Conservation (phyloP, 2,329 filamentous ascomycete species). For the Mycosphaerelloides madeirae region DNA sequence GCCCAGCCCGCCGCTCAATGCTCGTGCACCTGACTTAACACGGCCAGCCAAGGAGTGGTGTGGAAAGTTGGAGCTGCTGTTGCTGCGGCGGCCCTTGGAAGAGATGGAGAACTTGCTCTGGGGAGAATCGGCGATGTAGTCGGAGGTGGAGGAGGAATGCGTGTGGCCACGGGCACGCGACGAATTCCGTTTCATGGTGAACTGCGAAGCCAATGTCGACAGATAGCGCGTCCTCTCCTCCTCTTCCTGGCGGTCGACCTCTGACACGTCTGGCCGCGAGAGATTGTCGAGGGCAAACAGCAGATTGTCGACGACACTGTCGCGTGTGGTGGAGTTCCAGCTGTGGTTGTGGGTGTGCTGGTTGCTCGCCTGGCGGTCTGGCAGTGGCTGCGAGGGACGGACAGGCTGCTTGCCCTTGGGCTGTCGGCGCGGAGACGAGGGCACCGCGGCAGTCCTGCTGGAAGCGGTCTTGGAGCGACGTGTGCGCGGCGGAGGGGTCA, state of each 20-base stretch:
- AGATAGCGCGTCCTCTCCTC: slow-evolving; percentile 18
- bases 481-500: slow-evolving; percentile 5
- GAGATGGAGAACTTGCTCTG: slow-evolving; percentile 22
- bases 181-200: slow-evolving; percentile 1
- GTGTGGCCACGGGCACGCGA: slow-evolving; percentile 54
- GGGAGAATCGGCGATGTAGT: slow-evolving; percentile 39
- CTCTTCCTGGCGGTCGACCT: slow-evolving; percentile 13
- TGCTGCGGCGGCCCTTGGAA: slow-evolving; percentile 60
- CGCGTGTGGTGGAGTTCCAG: slow-evolving; percentile 71
- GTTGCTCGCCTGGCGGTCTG: slow-evolving; percentile 4
- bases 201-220: slow-evolving; percentile 12
- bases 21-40: slow-evolving; percentile 12
- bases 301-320: slow-evolving; percentile 95
- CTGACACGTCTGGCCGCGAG: slow-evolving; percentile 34
- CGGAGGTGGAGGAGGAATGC: slow-evolving; percentile 58
- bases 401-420: slow-evolving; percentile 19
- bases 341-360: slow-evolving; percentile 62
- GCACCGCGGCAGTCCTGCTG: no score
- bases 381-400: slow-evolving; percentile 1
- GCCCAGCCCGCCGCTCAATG: slow-evolving; percentile 8
- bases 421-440: no score
- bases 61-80: slow-evolving; percentile 68
- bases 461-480: background rate
- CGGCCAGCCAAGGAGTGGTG: slow-evolving; percentile 13
- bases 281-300: slow-evolving; percentile 86